Evolutionary conservation across 495 filamentous ascomycete genomes (phyloP).

Genomic region (Aspergillus bridgeri): DNA sequence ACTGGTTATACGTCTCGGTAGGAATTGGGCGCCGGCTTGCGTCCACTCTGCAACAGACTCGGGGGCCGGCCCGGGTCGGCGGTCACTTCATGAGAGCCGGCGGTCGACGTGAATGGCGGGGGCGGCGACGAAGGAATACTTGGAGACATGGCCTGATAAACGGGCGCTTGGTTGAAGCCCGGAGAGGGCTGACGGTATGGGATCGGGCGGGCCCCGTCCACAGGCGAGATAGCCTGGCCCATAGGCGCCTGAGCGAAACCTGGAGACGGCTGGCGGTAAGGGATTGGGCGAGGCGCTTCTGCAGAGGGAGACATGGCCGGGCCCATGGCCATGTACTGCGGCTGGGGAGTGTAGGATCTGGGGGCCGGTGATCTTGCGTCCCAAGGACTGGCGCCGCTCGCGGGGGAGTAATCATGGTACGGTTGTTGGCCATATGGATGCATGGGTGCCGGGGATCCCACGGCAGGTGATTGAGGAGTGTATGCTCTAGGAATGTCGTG

Average conservation of each 20-base stretch:
- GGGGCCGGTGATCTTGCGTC: constrained; percentile 20
- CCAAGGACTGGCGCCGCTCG: constrained; percentile 10
- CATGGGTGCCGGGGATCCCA: constrained; percentile 19
- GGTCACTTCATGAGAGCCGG: constrained; percentile 22
- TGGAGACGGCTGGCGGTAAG: constrained; percentile 30
- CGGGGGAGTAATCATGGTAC: constrained; percentile 23
- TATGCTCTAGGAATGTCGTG: constrained; percentile 20
- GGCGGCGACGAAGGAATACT: constrained; percentile 32
- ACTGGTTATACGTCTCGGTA: constrained; percentile 29
- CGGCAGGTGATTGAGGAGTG: constrained; percentile 19
- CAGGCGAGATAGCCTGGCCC: neutral
- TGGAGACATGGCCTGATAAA: constrained; percentile 27
- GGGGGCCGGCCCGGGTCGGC: constrained; percentile 35
- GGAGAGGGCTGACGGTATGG: constrained; percentile 16
- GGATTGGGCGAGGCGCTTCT: constrained; percentile 16
- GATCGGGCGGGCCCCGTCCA: constrained; percentile 3
- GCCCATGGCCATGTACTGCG: constrained; percentile 13
- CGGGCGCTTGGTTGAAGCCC: constrained; percentile 18
- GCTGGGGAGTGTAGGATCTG: constrained; percentile 26
- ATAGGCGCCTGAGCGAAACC: constrained; percentile 22
- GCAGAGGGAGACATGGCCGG: constrained; percentile 9
- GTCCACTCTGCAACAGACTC: constrained; percentile 44
- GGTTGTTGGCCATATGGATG: constrained; percentile 30
- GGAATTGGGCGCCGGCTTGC: constrained; percentile 34
- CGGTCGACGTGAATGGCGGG: constrained; percentile 28